Base-by-base conservation (phyloP, 352 stramenopile species). In the Aphanomyces invadans region DNA sequence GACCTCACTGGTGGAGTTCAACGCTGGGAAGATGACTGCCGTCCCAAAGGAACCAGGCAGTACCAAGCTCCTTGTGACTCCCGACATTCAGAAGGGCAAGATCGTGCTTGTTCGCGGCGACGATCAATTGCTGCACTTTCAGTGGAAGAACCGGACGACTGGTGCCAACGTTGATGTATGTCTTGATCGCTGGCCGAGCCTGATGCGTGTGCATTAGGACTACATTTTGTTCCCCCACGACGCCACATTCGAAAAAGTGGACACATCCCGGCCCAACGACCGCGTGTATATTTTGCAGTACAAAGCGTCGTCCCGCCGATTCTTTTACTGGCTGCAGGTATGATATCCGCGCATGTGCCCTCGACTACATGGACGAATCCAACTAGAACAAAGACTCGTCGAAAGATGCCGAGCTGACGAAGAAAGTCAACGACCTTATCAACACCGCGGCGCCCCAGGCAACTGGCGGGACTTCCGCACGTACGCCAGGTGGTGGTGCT, bases 261-360 rank as follows among this genome's bases (percentile, higher is more conserved):
- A 96, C 75, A 97, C 91, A 4, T 90, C 90, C 25, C 81, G 84
- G 23, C 69, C 78, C 2, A 64, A 77, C 15, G 91, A 97, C 71
- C 86, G 91, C 53, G 91, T 97, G 25, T 96, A 89, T 71, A 73
- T 97, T 55, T 71, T 97, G 66, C 88, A 97, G 76, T 97, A 96
- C 82, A 95, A 95, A 72, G 92, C 90, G 73, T 95, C 83, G 63
- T 83, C 82, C 7, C 86, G 90, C 19, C 87, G 90, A 23, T 97
- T 97, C 74, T 96, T 97, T 74, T 97, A 97, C 73, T 97, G 91
- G 91, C 96, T 97, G 89, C 91, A 97, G 83, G 88, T 89, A 31
- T 31, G 7, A 38, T 52, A 19, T 17, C 42, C 17, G 21, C 17
- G 21, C 1, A 42, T 71, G 28, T 39, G 1, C 25, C 65, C 15